Base-by-base conservation (phyloP, 140 eudicot species). In the Bidens hawaiensis region DNA sequence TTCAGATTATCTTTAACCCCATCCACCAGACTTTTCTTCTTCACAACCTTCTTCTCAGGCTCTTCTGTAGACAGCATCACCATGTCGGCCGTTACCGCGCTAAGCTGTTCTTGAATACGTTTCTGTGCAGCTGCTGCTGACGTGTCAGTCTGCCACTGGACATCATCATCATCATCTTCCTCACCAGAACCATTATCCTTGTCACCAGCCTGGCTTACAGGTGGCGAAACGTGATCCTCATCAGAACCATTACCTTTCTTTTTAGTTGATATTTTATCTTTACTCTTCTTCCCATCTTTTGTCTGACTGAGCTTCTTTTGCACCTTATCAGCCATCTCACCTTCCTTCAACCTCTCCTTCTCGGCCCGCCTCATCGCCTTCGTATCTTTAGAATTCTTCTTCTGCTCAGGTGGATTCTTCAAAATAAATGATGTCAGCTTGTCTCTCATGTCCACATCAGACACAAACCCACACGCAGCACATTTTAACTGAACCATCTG, bases 391-490 rank as follows among this genome's bases (percentile, higher is more conserved):
- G 78, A 71, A 8, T 76, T 82, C 42, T 88, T 88, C 88, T 87
- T 93, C 18, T 65, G 63, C 34, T 93, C 95, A 0, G 96, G 99
- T 23, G 99, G 99, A 43, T 93, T 93, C 76, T 93, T 93, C n/a
- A 93, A 22, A 9, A 93, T 93, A 75, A 93, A 93, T 0, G 99
- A 82, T 2, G 99, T 93, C 33, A 93, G 81, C 75, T 88, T 93
- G 75, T 93, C 99, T 77, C 95, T 82, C 99, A 93, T 93, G 62
- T 93, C 96, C 68, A 93, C 96, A 52, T 93, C 99, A 8, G 99
- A 93, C 33, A 85, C 61, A 58, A 82, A 83, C 4, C 99, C 99
- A 75, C 99, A 93, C 0, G 96, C 96, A 24, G 89, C 94, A 70
- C 99, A 93, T 48, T 93, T 93, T 18, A 93, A 72, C 26, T 82